Base-by-base conservation (phyloP, 441 rosid genomes). In the Pelargonium cotyledonis region DNA sequence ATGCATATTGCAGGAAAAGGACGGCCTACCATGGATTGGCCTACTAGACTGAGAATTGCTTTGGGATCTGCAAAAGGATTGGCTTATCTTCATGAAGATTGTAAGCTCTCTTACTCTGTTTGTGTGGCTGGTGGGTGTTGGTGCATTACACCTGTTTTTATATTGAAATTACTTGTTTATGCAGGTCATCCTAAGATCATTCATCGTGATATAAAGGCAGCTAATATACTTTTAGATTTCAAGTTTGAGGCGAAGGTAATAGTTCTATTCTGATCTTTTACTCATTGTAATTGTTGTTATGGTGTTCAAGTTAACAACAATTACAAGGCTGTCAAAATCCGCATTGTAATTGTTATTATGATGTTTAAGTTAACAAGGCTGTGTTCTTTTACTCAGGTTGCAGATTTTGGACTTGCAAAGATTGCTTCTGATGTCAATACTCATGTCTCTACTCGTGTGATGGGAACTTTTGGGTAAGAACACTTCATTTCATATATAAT, bases 151-250 rank as follows among this genome's bases (percentile, higher is more conserved):
- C 35, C 46, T 3, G 41, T 62, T n/a, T 29, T 23, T 15, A 19
- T 1, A 23, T 6, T 44, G 6, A 19, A 49, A 31, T 65, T 10
- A 61, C 65, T n/a, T 15, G 38, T 9, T 16, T 75, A 26, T 80
- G 70, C 82, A 95, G 99, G 99, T 80, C 89, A 90, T 86, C 99
- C 99, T 29, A 90, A 88, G 82, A 95, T 95, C 81, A 95, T 95
- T 74, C 99, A 95, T 79, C 98, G 99, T 71, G 99, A 95, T 79
- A 95, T 95, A 55, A 95, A 95, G 80, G 81, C 93, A 5, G 73
- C 98, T 15, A 95, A 95, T 70, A 95, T 95, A 76, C 89, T 95
- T 23, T 18, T 92, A 79, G 99, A 95, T 77, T 85, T 79, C 80
- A 92, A 90, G 77, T 92, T 95, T 78, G 99, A 95, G 80, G 95